phyloP scores from a whole-genome alignment of 148 eudicot genomes.

The Persicaria tinctoria region DNA sequence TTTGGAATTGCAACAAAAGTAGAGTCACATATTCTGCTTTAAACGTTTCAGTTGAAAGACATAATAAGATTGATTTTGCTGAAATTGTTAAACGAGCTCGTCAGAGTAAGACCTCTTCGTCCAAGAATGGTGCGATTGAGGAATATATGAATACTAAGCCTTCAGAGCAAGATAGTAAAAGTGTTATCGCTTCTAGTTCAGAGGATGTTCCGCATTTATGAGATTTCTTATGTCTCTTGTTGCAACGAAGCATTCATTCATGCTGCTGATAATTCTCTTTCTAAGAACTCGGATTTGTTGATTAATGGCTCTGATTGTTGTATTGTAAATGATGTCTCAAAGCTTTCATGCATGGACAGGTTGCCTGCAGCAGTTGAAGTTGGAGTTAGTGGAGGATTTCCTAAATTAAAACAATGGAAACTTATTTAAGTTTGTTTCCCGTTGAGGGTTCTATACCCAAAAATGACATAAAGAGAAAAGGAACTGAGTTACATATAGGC shows the following conservation, averaged over 20 bases:
- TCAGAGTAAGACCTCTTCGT: slow-evolving; percentile 15
- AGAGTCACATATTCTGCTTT: slow-evolving; percentile 15
- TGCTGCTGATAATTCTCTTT: slow-evolving; percentile 14
- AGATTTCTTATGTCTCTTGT: slow-evolving; percentile 14
- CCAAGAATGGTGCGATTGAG: slow-evolving; percentile 19
- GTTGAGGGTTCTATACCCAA: slow-evolving; percentile 19
- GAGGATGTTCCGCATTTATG: slow-evolving; percentile 16
- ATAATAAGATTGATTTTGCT: slow-evolving; percentile 14
- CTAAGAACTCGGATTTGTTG: slow-evolving; percentile 13
- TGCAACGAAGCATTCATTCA: slow-evolving; percentile 12
- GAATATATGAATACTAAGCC: slow-evolving; percentile 17
- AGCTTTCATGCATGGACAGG: slow-evolving; percentile 19
- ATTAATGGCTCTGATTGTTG: slow-evolving; percentile 12
- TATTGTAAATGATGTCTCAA: slow-evolving; percentile 18
- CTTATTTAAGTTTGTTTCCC: slow-evolving; percentile 16
- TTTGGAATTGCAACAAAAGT: background rate
- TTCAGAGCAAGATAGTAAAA: slow-evolving; percentile 3
- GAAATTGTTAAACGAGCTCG: slow-evolving; percentile 13
- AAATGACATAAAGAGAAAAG: slow-evolving; percentile 33
- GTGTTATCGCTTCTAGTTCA: slow-evolving; percentile 16
- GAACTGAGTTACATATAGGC: slow-evolving; percentile 12
- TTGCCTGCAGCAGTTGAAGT: slow-evolving; percentile 15
- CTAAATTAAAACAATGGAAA: slow-evolving; percentile 14
- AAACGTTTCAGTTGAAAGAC: slow-evolving; percentile 15
- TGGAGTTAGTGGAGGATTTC: slow-evolving; percentile 19